Percentiles rank a stretch among this genome's conserved stretches.
phyloP scores from a whole-genome alignment of 371 early-diverging fungal species.

The Syncephalastrum sp. region DNA sequence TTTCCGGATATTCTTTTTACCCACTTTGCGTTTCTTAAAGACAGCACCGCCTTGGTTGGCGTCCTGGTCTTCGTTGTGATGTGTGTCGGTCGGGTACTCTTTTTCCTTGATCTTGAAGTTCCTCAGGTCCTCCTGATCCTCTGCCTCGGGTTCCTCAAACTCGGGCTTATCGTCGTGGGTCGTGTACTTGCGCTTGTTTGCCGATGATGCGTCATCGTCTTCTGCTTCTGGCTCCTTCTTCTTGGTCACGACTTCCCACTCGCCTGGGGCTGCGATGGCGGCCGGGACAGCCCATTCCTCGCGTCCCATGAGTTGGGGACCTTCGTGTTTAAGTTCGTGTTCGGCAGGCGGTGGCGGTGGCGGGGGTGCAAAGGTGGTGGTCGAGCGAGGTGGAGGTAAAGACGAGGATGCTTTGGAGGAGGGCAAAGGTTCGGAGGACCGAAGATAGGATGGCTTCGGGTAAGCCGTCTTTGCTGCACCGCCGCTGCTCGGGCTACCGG shows the following conservation, averaged over 20 bases:
- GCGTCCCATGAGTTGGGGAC: conserved; percentile 21
- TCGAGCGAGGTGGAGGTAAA: conserved; percentile 1
- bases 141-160: conserved; percentile 47
- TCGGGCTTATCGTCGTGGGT: conserved; percentile 36
- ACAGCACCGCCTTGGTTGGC: conserved; percentile 16
- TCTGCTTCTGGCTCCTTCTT: conserved; percentile 1
- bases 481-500: no score
- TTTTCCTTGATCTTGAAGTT: conserved; percentile 58
- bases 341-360: conserved; percentile 20
- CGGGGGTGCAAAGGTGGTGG: conserved; percentile 4
- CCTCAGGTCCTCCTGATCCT: conserved; percentile 48
- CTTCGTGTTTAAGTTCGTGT: conserved; percentile 13
- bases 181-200: conserved; percentile 9
- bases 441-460: background rate
- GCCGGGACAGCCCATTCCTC: conserved; percentile 40
- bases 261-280: conserved; percentile 32
- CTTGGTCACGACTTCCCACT: conserved; percentile 36
- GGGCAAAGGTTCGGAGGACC: no score
- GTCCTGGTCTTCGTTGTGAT: conserved; percentile 17
- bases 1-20: conserved; percentile 17
- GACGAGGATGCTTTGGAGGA: background rate
- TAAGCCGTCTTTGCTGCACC: conserved; percentile 1
- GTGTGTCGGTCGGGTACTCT: conserved; percentile 32
- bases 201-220: background rate
- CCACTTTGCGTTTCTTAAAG: conserved; percentile 58